Base-by-base conservation (phyloP, 1,284 basidiomycete genomes). In the Bondarzewia mesenterica region DNA sequence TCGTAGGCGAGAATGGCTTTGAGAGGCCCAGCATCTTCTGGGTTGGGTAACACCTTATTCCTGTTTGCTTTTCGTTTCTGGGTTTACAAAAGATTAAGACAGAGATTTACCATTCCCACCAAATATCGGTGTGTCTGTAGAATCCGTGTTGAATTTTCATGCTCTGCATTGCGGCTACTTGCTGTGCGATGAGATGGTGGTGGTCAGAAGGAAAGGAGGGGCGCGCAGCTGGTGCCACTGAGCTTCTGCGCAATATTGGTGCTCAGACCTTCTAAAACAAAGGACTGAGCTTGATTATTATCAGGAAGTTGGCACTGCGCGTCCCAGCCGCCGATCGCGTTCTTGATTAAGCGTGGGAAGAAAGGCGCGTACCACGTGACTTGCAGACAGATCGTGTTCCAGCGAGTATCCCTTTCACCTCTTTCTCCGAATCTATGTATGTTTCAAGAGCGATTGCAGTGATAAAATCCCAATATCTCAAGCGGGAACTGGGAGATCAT, bases 71-170 rank as follows among this genome's bases (percentile, higher is more conserved):
- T 22, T 29, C 39, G 46, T 27, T 43, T 42, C 55, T 50, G 29
- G 40, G 18, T 7, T 15, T 20, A 37, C 3, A n/a, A 46, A 35
- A 15, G 40, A 15, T 15, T 1, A 36, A 40, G 32, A 5, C 7
- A 12, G 26, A 20, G 26, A 51, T 54, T 36, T 42, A 82, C 84
- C 85, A 87, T 61, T 86, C 72, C 44, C 80, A 88, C 73, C 78
- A 82, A 44, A 89, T 82, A 62, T 89, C 86, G 0, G 85, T 86
- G 61, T 82, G 89, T 43, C 86, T 70, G 61, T 89, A 89, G 59
- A 83, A 89, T 3, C 87, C 87, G 53, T 32, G 29, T 7, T 12
- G 12, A n/a, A 32, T 32, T 6, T 32, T n/a, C 29, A 74, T 78
- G 40, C 82, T 62, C 3, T 77, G 44, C 48, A 46, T 50, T 4